A percentile compares a stretch with the other conserved stretches of the same genome.
Conservation (phyloP, 1,284 basidiomycete species). For the Ceratobasidium theobromae region DNA sequence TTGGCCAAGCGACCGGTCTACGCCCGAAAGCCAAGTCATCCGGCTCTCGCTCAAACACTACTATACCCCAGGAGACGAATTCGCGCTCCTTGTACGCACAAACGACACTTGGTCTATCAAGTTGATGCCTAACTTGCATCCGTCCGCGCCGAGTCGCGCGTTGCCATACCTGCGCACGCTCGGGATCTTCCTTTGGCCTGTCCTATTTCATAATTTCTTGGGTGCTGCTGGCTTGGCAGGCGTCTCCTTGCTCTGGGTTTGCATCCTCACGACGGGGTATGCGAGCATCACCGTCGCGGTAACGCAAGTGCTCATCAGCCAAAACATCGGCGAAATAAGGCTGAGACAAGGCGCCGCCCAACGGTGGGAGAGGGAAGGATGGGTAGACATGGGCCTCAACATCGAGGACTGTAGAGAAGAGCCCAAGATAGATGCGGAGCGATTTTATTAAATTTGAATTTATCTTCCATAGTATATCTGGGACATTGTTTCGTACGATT, state of each 20-base stretch:
- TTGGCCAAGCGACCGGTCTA: neutral
- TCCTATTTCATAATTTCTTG: slow-evolving; percentile 9
- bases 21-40: neutral
- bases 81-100: neutral
- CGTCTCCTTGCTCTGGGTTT: slow-evolving; percentile 16
- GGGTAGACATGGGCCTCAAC: slow-evolving; percentile 12
- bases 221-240: slow-evolving; percentile 11
- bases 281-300: slow-evolving; percentile 9
- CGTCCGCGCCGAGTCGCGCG: neutral
- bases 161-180: slow-evolving; percentile 10
- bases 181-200: slow-evolving; percentile 17
- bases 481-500: no score
- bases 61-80: slow-evolving; percentile 1
- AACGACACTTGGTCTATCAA: neutral
- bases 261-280: slow-evolving; percentile 15
- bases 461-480: no score
- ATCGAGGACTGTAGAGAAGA: neutral
- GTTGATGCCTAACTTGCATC: neutral
- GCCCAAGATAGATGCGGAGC: slow-evolving; percentile 1
- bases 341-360: slow-evolving; percentile 6
- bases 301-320: slow-evolving; percentile 2
- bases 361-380: slow-evolving; percentile 24
- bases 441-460: neutral
- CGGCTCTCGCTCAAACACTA: neutral
- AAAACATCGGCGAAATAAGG: neutral